Base-by-base conservation (phyloP, 2,329 filamentous ascomycete genomes). In the Fusarium neocosmosporiellum region DNA sequence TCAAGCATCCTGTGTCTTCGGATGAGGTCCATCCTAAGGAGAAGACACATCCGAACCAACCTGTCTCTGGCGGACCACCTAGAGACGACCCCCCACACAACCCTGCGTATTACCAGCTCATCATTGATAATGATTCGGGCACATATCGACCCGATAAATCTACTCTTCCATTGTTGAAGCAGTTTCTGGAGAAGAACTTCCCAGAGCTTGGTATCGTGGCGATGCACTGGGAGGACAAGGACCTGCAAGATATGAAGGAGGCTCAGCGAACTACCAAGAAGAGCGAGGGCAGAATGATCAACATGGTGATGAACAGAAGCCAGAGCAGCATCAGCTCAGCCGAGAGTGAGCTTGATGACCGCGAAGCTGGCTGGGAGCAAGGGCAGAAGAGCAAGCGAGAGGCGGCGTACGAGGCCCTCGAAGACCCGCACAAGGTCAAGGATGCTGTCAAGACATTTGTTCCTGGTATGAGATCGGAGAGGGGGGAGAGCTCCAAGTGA, bases 101-200 rank as follows among this genome's bases (percentile, higher is more conserved):
- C 65, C 88, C 84, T n/a, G 79, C 81, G 60, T 86, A 87, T 79
- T 98, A 98, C 81, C 93, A 97, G 80, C 88, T 98, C 10, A 86
- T 96, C 72, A 98, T 98, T 78, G 96, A 98, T 84, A 98, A 98
- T 78, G 96, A 98, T 82, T 94, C 92, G 63, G 96, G 96, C 13
- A 98, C 96, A 0, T 98, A 98, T 81, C 90, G 96, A 0, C 96
- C 96, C 0, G 94, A 97, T 78, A 92, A 93, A 64, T 87, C 91
- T 13, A 86, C 94, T 11, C 87, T 98, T 2, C 93, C 93, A 0
- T 80, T 91, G 1, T 86, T 98, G 2, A 90, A 92, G 60, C 78
- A 85, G 13, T 97, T 94, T 78, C 83, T 98, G 3, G 84, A 91
- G 34, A 82, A 81, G 27, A 94, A 96, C 73, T 90, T 98, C 36